Evolutionary conservation across 2,329 filamentous ascomycete species (phyloP).

Genomic region (Colletotrichum sp.): DNA sequence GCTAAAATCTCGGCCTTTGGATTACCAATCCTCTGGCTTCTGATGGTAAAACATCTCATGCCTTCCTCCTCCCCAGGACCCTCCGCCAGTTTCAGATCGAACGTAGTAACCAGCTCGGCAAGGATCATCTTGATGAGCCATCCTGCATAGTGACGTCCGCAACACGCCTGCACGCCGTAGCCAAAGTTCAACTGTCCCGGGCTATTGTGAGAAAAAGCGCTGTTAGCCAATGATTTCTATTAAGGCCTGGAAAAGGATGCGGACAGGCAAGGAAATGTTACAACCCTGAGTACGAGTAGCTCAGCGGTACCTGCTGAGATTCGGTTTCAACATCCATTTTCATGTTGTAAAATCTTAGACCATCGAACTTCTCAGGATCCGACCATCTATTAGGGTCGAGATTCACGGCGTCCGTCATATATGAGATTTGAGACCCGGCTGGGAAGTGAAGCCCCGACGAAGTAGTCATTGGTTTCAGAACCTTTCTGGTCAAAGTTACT

Average conservation of each 20-base stretch:
- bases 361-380: not conserved
- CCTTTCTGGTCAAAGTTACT: not conserved
- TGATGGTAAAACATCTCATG: not conserved
- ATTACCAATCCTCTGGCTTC: slow-evolving; percentile 5
- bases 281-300: slow-evolving; percentile 2
- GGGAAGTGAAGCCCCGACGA: not conserved
- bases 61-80: not conserved
- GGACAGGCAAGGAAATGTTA: not conserved
- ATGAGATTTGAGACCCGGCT: not conserved
- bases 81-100: not conserved
- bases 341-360: not conserved
- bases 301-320: not conserved
- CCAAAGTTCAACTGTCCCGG: not conserved
- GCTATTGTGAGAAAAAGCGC: not conserved
- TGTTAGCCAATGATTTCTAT: not conserved
- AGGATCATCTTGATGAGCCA: not conserved
- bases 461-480: not conserved
- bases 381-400: not conserved
- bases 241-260: not conserved
- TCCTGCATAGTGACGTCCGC: not conserved
- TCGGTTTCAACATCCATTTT: not conserved
- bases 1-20: not conserved
- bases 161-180: not conserved
- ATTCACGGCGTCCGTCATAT: slow-evolving; percentile 1
- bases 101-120: not conserved